These are phyloP conservation scores for Malus fusca DNA, from an alignment of 306 rosid genomes.

Conservation along the genomic window DNA sequence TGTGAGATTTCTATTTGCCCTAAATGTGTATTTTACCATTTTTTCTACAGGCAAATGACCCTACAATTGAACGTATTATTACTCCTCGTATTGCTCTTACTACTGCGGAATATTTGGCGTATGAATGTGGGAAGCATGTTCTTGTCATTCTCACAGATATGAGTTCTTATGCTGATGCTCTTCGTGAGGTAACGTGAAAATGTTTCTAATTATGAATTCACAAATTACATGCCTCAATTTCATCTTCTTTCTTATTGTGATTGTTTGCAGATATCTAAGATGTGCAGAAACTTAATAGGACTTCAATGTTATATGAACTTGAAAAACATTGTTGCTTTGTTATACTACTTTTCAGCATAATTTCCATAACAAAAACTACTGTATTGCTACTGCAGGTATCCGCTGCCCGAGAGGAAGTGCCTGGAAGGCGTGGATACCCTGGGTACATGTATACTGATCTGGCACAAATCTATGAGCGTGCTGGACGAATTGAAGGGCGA, in stretches of 20 bases:
- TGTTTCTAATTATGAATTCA: neutral
- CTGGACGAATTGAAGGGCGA: constrained; percentile 98
- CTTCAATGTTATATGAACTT: constrained; percentile 3
- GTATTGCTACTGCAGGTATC: constrained; percentile 58
- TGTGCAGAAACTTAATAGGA: constrained; percentile 7
- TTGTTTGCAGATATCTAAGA: neutral
- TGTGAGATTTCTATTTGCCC: neutral
- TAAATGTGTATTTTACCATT: constrained; percentile 16
- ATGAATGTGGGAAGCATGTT: constrained; percentile 99
- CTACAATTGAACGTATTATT: constrained; percentile 97
- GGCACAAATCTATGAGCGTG: constrained; percentile 98
- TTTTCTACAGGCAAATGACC: constrained; percentile 87
- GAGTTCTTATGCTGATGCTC: constrained; percentile 99
- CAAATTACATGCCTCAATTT: constrained; percentile 5
- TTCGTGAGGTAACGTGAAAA: constrained; percentile 79
- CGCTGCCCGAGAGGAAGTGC: constrained; percentile 99
- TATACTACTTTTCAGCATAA: neutral
- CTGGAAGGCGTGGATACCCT: constrained; percentile 99
- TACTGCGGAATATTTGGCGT: constrained; percentile 97
- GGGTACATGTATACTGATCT: constrained; percentile 99
- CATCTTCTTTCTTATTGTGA: neutral
- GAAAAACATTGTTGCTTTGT: constrained; percentile 4
- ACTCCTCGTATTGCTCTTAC: constrained; percentile 99
- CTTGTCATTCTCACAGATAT: constrained; percentile 98
- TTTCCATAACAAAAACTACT: constrained; percentile 8